Evolutionary conservation across 495 filamentous ascomycete genomes (phyloP).

Genomic region (Hypomontagnella submonticulosa): DNA sequence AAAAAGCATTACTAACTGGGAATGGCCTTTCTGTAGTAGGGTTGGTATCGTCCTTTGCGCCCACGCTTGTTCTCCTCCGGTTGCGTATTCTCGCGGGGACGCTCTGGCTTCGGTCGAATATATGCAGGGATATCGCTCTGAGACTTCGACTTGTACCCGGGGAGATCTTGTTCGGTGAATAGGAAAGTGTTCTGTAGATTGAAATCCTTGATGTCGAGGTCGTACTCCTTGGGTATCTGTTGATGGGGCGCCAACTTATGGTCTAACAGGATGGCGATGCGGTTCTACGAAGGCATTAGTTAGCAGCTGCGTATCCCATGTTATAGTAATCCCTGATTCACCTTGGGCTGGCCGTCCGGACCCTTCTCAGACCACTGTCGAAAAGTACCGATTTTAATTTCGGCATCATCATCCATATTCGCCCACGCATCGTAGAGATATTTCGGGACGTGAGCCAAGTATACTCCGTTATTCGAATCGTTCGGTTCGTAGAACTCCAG

Average conservation of each 20-base stretch:
- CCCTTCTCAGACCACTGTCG: slow-evolving; percentile 65
- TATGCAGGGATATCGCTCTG: slow-evolving; percentile 63
- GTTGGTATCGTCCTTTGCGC: slow-evolving; percentile 70
- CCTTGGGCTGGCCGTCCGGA: slow-evolving; percentile 64
- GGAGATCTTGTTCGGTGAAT: slow-evolving; percentile 91
- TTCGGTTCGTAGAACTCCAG: slow-evolving; percentile 74
- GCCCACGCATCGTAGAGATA: slow-evolving; percentile 79
- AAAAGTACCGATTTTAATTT: slow-evolving; percentile 78
- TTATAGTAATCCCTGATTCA: slow-evolving; percentile 42
- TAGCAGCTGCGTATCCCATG: neutral
- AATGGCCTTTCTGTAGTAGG: slow-evolving; percentile 80
- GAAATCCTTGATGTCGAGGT: slow-evolving; percentile 72
- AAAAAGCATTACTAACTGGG: slow-evolving; percentile 72
- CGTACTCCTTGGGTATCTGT: slow-evolving; percentile 83
- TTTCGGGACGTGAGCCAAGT: slow-evolving; percentile 79
- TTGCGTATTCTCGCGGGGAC: slow-evolving; percentile 45
- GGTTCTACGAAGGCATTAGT: slow-evolving; percentile 45
- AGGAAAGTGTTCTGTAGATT: slow-evolving; percentile 81
- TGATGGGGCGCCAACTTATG: slow-evolving; percentile 67
- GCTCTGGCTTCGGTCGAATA: slow-evolving; percentile 55
- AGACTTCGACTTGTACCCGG: slow-evolving; percentile 74
- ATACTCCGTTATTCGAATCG: slow-evolving; percentile 62
- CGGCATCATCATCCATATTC: slow-evolving; percentile 62
- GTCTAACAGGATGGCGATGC: slow-evolving; percentile 56
- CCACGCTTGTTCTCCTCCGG: slow-evolving; percentile 51